Evolutionary conservation across 495 filamentous ascomycete genomes (phyloP), one percentile per base, ranked within the genome.

Genomic region (Geoglossum glabrum): DNA sequence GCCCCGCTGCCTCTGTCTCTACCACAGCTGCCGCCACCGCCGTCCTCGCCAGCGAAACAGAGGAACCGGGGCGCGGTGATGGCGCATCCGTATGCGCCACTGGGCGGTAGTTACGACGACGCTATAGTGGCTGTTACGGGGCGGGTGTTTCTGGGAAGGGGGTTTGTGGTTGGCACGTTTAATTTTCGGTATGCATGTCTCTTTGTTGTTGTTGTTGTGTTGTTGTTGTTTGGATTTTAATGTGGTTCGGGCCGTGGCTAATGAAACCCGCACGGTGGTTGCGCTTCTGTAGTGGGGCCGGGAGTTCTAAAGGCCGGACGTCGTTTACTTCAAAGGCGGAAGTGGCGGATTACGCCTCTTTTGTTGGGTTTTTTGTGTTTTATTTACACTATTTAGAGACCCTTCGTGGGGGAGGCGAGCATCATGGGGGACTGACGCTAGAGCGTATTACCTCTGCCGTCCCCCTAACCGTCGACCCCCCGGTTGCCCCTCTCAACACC

Each of bases 31-130:
- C 36, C 36, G 11, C 66, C 61, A 10, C 64, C 62, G 15, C 59
- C 61, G 4, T 51, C 64, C 0, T 59, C 67, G 1, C 66, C 68
- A 0, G 65, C 23, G 4, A 58, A 59, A 59, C 76, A 75, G 74
- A 62, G 58, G 10, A 71, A 72, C 54, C 76, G 76, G 59, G 84
- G 80, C 11, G 90, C 87, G 3, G 76, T 96, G 23, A 66, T 98
- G 26, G 90, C 90, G 0, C 92, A 97, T 68, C 90, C 92, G 0
- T 98, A 96, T 60, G 87, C 88, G 21, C 79, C 85, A 0, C 71
- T 97, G 6, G 92, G 92, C 11, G 92, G 92, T 5, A 83, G 73
- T 70, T 90, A 81, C 66, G 85, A 96, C 65, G 88, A 97, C 61
- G 75, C 76, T 0, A 74, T 93, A 23, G 86, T 98, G 15, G 69